Conservation (phyloP, 129 eudicot species). For the Pulicaria dysenterica region DNA sequence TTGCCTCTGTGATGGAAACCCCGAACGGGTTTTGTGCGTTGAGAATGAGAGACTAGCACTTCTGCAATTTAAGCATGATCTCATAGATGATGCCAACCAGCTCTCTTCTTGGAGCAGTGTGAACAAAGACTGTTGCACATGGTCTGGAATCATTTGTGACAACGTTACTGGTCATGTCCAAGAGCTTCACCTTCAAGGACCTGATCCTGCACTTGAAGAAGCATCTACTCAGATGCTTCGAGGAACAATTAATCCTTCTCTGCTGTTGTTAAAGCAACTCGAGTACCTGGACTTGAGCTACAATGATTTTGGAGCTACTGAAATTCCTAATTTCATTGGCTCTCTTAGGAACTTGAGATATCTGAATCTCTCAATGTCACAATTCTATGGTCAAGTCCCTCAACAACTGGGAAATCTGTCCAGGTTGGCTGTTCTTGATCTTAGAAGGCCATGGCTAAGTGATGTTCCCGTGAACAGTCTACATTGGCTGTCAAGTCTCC, state of each 20-base stretch:
- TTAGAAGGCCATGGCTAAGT: conserved; percentile 5
- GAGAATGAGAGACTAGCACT: conserved; percentile 28
- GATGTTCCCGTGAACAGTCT: conserved; percentile 2
- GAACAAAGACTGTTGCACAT: conserved; percentile 31
- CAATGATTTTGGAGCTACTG: conserved; percentile 21
- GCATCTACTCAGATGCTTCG: not conserved
- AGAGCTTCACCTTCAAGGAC: conserved; percentile 41
- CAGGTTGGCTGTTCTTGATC: conserved; percentile 24
- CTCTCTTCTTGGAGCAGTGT: conserved; percentile 30
- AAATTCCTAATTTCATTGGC: conserved; percentile 24
- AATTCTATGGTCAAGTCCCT: conserved; percentile 26
- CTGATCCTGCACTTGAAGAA: conserved; percentile 1
- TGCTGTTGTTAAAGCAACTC: conserved; percentile 34
- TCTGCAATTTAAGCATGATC: conserved; percentile 22
- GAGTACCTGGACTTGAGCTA: conserved; percentile 36
- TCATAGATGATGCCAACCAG: conserved; percentile 13
- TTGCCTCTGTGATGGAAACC: not conserved
- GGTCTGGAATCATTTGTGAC: conserved; percentile 35
- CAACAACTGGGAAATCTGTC: conserved; percentile 39
- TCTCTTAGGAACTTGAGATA: conserved; percentile 11
- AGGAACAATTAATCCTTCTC: conserved; percentile 34
- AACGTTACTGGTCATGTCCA: conserved; percentile 39
- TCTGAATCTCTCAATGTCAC: conserved; percentile 25
- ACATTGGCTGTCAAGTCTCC: conserved; percentile 40
- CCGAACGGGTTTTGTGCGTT: not conserved